phyloP scores from a whole-genome alignment of 2,329 filamentous ascomycete species.

The Daldinia sp. region DNA sequence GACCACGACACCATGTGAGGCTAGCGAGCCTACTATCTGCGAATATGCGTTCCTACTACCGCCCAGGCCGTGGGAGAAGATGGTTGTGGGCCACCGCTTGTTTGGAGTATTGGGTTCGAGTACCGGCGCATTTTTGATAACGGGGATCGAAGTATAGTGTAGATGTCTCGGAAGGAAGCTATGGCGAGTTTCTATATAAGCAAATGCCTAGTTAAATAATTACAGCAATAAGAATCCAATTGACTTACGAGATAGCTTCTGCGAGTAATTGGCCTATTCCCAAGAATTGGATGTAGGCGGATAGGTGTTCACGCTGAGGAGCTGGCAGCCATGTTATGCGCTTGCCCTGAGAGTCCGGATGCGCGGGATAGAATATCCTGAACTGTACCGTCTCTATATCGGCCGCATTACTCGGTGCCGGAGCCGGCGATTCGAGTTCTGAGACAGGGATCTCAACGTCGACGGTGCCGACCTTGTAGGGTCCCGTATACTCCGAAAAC shows the following conservation, averaged over 20 bases:
- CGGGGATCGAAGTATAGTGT: slow-evolving; percentile 79
- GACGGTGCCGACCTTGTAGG: slow-evolving; percentile 81
- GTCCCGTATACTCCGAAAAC: slow-evolving; percentile 81
- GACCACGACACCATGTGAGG: slow-evolving; percentile 84
- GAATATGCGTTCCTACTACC: slow-evolving; percentile 87
- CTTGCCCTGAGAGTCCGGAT: slow-evolving; percentile 64
- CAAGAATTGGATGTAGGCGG: slow-evolving; percentile 81
- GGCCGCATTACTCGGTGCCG: slow-evolving; percentile 64
- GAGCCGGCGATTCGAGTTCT: slow-evolving; percentile 66
- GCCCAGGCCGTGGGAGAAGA: slow-evolving; percentile 89
- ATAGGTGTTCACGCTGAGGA: slow-evolving; percentile 79
- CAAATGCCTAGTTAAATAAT: neutral
- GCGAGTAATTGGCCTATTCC: slow-evolving; percentile 71
- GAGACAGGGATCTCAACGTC: slow-evolving; percentile 83
- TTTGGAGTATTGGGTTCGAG: slow-evolving; percentile 61
- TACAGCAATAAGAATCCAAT: neutral
- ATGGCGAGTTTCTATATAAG: slow-evolving; percentile 7
- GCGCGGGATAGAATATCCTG: slow-evolving; percentile 83
- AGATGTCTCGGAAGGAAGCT: slow-evolving; percentile 78
- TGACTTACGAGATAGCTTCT: slow-evolving; percentile 69
- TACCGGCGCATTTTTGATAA: slow-evolving; percentile 76
- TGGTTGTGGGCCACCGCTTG: slow-evolving; percentile 79
- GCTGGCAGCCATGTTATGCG: slow-evolving; percentile 81
- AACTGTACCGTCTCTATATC: slow-evolving; percentile 80
- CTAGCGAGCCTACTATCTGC: slow-evolving; percentile 81